Evolutionary conservation across 495 filamentous ascomycete genomes (phyloP), one percentile per base, ranked within the genome.

Genomic region (Hypoxylon lenormandii): DNA sequence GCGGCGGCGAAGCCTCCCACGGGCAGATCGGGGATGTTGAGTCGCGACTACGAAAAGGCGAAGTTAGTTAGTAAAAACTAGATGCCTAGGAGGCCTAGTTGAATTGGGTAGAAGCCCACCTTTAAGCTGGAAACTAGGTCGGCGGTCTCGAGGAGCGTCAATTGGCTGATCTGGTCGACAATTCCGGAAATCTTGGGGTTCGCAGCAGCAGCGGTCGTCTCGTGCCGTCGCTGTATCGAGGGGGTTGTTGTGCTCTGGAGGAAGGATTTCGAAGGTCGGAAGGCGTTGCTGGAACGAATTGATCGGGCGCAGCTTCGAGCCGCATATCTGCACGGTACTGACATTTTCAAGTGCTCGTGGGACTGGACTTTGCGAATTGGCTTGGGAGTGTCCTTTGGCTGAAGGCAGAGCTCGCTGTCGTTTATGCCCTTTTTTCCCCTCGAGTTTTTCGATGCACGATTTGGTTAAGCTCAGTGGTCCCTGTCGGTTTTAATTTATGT

Each of bases 1-100:
- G 30, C 30, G 5, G 42, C 42, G 1, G 42, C 42, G 16, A 91
- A 88, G 53, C 91, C 92, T 56, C 93, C 93, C 58, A 98, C 88
- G 43, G 96, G 94, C 76, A 97, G 88, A 75, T 99, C 96, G 79
- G 96, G 96, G 76, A 99, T 98, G 81, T 98, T 98, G 36, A 99
- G 88, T 74, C 91, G 92, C 70, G 92, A 86, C 95, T 98, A 73
- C 64, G 5, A 7, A 33, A 33, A 59, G n/a, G 59, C 62, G 10
- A 22, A 22, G 43, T 16, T n/a, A n/a, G 60, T 78, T 64, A 77
- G 71, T 42, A 37, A 46, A 36, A 54, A 15, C n/a, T n/a, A n/a
- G 18, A 19, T 51, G 23, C 23, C 30, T 10, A 22, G 37, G 8
- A 18, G 21, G 49, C n/a, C 18, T 28, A 37, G 59, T 33, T 26